Base-by-base conservation (phyloP, 202 grass and related monocot species). In the Digitaria exilis region DNA sequence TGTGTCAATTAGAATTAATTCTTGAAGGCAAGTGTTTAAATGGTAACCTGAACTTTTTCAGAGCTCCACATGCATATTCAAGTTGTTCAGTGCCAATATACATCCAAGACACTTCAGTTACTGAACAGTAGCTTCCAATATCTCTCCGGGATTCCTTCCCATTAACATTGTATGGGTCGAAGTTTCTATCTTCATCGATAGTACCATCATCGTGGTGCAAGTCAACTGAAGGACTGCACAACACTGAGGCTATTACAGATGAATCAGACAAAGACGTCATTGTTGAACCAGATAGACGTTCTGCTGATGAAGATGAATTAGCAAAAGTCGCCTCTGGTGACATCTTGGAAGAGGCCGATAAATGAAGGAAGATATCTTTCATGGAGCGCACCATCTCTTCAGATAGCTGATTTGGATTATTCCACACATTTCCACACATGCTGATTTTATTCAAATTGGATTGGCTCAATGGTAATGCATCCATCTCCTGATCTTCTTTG, bases 351-450 rank as follows among this genome's bases (percentile, higher is more conserved):
- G 93, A 96, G 78, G 85, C 86, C 65, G 96, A 99, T 77, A 99
- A 86, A 84, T 87, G 80, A 15, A 96, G 83, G 73, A 94, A 99
- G 24, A 99, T 99, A 82, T 94, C 92, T 82, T 79, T 92, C 96
- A 99, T 99, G 84, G 88, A 96, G 75, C 58, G 78, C 69, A 99
- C 89, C 96, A 99, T 99, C 62, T 94, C 93, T 92, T 92, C 89
- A 70, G 96, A 99, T n/a, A 99, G 89, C 65, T 90, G 84, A 81
- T 99, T 96, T 88, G 91, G 89, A 63, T 88, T 82, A 14, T 80
- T 79, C 75, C 83, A 94, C n/a, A 78, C 63, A 63, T 91, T 89
- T 82, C 24, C 84, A 55, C 80, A 71, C 30, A 87, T 64, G 55
- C 51, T 76, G 32, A 13, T 29, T 57, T 70, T 88, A 71, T 46